Percentiles rank a stretch among this genome's conserved stretches.
These are phyloP conservation scores for Penicillium atrosanguineum DNA, from an alignment of 495 filamentous ascomycete genomes.

Conservation along the genomic window DNA sequence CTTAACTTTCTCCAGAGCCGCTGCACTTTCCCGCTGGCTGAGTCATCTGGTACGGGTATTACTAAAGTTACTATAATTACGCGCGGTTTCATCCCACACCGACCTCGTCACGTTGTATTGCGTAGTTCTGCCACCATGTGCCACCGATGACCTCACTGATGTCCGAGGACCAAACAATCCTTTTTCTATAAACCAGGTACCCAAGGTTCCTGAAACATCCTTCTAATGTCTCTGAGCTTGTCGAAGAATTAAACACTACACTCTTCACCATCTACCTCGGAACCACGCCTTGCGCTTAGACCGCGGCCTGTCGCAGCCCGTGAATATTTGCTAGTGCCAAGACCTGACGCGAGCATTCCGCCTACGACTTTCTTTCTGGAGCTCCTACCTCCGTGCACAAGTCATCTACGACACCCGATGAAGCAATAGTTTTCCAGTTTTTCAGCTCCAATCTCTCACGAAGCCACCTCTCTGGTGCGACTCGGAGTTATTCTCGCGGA, in stretches of 20 bases:
- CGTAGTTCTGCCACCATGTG: constrained; percentile 5
- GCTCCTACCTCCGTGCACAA: neutral
- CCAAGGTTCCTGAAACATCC: constrained; percentile 3
- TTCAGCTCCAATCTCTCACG: neutral
- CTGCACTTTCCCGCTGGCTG: constrained; percentile 1
- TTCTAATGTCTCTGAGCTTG: neutral
- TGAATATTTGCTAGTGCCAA: constrained; percentile 26
- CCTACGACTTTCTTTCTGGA: constrained; percentile 5
- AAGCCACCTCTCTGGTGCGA: neutral
- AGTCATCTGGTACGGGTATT: neutral
- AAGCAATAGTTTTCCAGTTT: constrained; percentile 1
- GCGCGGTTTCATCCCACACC: neutral
- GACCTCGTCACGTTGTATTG: neutral
- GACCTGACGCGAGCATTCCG: constrained; percentile 28
- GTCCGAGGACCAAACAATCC: constrained; percentile 1
- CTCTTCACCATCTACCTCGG: constrained; percentile 3
- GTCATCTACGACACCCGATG: constrained; percentile 1
- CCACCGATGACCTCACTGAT: constrained; percentile 32
- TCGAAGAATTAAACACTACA: neutral
- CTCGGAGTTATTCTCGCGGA: constrained; percentile 1
- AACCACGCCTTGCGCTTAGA: constrained; percentile 10
- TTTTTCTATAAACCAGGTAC: constrained; percentile 2
- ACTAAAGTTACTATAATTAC: neutral
- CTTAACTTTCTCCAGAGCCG: neutral
- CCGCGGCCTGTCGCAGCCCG: constrained; percentile 15